Percentiles rank a stretch among this genome's conserved stretches.
Evolutionary conservation across 225 moss, liverwort and hornwort species (phyloP).

Genomic region (Sphagnum tenellum): DNA sequence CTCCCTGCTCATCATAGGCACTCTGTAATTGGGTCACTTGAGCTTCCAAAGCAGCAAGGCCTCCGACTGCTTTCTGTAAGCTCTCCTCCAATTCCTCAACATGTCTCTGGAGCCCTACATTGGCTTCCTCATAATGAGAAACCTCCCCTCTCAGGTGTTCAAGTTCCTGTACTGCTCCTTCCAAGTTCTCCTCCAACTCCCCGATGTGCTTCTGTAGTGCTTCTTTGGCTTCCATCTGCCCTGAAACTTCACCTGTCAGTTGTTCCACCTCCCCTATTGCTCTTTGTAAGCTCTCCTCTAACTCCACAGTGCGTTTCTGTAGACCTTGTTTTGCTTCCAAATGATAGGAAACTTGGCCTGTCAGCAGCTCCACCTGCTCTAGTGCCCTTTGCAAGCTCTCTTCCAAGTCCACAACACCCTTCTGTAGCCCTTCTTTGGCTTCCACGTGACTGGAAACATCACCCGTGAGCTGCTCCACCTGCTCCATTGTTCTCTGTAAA

Average conservation of each 20-base stretch:
- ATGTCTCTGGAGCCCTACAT: slow-evolving; percentile 36
- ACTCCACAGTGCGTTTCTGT: slow-evolving; percentile 34
- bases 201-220: too few relatives aligned
- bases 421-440: slow-evolving; percentile 35
- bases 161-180: slow-evolving; percentile 36
- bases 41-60: slow-evolving; percentile 55
- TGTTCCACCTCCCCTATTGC: slow-evolving; percentile 33
- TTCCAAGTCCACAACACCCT: slow-evolving; percentile 39
- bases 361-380: slow-evolving; percentile 20
- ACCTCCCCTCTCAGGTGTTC: slow-evolving; percentile 43
- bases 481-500: neutral
- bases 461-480: too few relatives aligned
- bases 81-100: slow-evolving; percentile 47
- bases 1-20: slow-evolving; percentile 58
- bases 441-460: slow-evolving; percentile 9
- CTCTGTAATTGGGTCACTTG: slow-evolving; percentile 52
- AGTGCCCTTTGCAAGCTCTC: slow-evolving; percentile 40
- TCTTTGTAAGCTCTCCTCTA: slow-evolving; percentile 47
- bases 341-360: too few relatives aligned
- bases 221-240: too few relatives aligned
- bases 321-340: slow-evolving; percentile 38
- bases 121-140: slow-evolving; percentile 25
- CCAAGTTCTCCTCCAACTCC: slow-evolving; percentile 54
- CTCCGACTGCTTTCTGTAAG: slow-evolving; percentile 40
- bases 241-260: too few relatives aligned